phyloP scores from a whole-genome alignment of 164 flowering plant species.

The Amborella trichopoda region DNA sequence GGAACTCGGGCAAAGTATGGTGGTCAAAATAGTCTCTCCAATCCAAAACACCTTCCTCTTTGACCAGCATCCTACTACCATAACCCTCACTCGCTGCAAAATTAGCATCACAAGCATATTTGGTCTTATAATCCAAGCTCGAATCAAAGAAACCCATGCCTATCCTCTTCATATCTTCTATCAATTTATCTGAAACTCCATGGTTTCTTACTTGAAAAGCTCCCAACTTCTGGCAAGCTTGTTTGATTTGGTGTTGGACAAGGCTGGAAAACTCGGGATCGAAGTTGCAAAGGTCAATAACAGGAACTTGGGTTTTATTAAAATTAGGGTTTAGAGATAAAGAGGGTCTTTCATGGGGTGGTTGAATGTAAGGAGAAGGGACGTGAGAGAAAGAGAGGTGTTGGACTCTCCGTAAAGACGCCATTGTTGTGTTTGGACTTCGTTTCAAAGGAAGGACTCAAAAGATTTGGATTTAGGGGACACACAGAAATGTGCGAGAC shows the following conservation, averaged over 20 bases:
- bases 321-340: too few relatives aligned
- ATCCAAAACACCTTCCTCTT: too few relatives aligned
- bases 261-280: too few relatives aligned
- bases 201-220: conserved; percentile 76
- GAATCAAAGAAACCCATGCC: conserved; percentile 44
- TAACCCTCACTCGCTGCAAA: conserved; percentile 74
- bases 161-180: conserved; percentile 27
- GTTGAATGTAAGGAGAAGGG: too few relatives aligned
- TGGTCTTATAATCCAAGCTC: conserved; percentile 33
- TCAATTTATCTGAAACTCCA: conserved; percentile 33
- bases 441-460: too few relatives aligned
- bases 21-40: conserved; percentile 97
- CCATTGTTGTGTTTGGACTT: too few relatives aligned
- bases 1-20: conserved; percentile 65
- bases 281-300: conserved; percentile 34
- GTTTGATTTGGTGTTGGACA: conserved; percentile 19
- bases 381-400: too few relatives aligned
- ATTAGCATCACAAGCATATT: conserved; percentile 44
- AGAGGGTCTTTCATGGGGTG: too few relatives aligned
- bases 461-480: too few relatives aligned
- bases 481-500: too few relatives aligned
- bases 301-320: too few relatives aligned
- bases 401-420: too few relatives aligned
- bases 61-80: conserved; percentile 80
- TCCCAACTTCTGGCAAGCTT: conserved; percentile 70